phyloP scores from a whole-genome alignment of 768 basidiomycete species.

The Tephrocybe sp. region DNA sequence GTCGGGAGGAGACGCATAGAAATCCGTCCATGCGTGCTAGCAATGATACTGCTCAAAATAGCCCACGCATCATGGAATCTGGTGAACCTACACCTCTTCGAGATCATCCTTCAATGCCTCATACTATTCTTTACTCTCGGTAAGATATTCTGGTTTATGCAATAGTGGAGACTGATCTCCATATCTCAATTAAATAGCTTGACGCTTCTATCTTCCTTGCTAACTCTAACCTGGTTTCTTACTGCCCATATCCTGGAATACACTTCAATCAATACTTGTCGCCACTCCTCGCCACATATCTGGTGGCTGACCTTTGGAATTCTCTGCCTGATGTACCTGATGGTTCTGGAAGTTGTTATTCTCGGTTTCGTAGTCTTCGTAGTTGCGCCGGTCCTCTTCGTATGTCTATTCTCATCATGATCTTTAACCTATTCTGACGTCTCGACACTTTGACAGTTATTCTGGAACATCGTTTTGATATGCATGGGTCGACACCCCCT shows the following conservation, averaged over 20 bases:
- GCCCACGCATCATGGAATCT: constrained; percentile 5
- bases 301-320: constrained; percentile 88
- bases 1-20: background rate
- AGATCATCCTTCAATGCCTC: constrained; percentile 13
- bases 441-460: constrained; percentile 40
- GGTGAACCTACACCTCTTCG: background rate
- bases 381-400: constrained; percentile 75
- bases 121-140: constrained; percentile 37
- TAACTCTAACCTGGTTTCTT: constrained; percentile 81
- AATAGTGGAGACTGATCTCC: constrained; percentile 17
- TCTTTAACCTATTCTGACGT: background rate
- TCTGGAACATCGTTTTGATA: constrained; percentile 76
- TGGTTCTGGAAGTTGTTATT: constrained; percentile 64
- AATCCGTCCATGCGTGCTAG: background rate
- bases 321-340: constrained; percentile 75
- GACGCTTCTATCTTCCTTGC: constrained; percentile 60
- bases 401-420: constrained; percentile 35
- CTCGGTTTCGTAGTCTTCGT: constrained; percentile 77
- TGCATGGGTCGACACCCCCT: constrained; percentile 79
- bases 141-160: constrained; percentile 23
- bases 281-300: constrained; percentile 70
- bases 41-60: constrained; percentile 1
- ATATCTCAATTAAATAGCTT: constrained; percentile 36
- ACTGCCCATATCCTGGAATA: constrained; percentile 79
- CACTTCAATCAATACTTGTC: constrained; percentile 71